These are phyloP conservation scores for Podila epigama DNA, from an alignment of 192 early-diverging fungal species.

Conservation along the genomic window DNA sequence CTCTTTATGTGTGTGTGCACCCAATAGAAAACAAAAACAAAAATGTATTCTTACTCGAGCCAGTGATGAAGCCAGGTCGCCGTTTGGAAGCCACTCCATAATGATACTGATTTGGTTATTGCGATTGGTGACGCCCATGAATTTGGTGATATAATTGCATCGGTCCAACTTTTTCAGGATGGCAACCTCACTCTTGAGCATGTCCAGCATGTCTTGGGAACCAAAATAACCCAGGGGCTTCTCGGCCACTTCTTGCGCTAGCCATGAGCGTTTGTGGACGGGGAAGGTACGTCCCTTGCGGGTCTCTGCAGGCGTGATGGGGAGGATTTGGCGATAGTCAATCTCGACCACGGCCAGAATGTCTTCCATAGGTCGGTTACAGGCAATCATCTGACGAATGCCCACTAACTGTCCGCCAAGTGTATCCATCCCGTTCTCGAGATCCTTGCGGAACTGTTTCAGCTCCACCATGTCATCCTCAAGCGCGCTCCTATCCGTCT, in stretches of 20 bases:
- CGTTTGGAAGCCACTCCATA: constrained; percentile 48
- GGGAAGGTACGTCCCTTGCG: constrained; percentile 42
- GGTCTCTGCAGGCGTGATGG: constrained; percentile 28
- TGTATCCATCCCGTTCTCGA: constrained; percentile 37
- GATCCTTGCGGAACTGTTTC: constrained; percentile 27
- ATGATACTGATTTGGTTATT: constrained; percentile 47
- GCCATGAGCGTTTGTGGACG: constrained; percentile 42
- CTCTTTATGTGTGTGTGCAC: neutral
- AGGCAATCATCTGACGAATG: constrained; percentile 49
- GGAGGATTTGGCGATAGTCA: constrained; percentile 27
- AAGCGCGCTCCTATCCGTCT: constrained; percentile 40
- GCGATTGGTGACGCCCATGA: constrained; percentile 45
- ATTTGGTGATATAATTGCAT: constrained; percentile 41
- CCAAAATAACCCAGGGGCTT: constrained; percentile 46
- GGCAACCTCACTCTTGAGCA: constrained; percentile 46
- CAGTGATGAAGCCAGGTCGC: constrained; percentile 30
- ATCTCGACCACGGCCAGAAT: constrained; percentile 40
- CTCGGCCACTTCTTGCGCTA: constrained; percentile 44
- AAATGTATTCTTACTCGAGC: constrained; percentile 10
- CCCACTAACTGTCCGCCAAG: constrained; percentile 44
- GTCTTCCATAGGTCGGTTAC: constrained; percentile 41
- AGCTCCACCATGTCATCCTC: constrained; percentile 47
- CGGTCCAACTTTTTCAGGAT: constrained; percentile 48
- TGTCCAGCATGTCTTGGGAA: constrained; percentile 44
- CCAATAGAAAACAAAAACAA: too few relatives aligned